Evolutionary conservation across 148 eudicot genomes (phyloP).

Genomic region (Agrostemma githago): DNA sequence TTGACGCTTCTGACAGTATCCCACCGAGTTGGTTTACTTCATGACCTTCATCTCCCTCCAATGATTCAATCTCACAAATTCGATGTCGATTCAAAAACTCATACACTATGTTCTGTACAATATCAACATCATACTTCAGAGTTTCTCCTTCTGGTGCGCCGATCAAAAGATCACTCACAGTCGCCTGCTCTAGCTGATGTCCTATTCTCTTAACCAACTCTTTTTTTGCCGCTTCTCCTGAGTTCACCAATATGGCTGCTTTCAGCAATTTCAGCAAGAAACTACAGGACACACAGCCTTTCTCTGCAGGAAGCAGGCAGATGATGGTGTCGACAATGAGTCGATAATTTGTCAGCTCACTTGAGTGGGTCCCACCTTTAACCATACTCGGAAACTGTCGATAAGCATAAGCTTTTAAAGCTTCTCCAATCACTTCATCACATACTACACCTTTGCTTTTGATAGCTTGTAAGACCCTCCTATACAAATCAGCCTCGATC

Average conservation of each 20-base stretch:
- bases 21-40: conserved; percentile 43
- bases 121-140: conserved; percentile 50
- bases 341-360: conserved; percentile 36
- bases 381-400: conserved; percentile 59
- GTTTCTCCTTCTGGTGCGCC: conserved; percentile 42
- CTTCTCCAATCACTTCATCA: conserved; percentile 79
- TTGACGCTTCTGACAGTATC: conserved; percentile 84
- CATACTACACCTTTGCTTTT: conserved; percentile 45
- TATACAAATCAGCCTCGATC: conserved; percentile 66
- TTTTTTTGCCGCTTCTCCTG: conserved; percentile 40
- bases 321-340: conserved; percentile 53
- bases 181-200: conserved; percentile 83
- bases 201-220: conserved; percentile 63
- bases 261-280: conserved; percentile 81
- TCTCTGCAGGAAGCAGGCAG: conserved; percentile 69
- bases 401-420: conserved; percentile 66
- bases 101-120: conserved; percentile 51
- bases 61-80: conserved; percentile 33
- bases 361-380: conserved; percentile 41
- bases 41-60: conserved; percentile 37
- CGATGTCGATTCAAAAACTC: conserved; percentile 58
- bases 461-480: conserved; percentile 48
- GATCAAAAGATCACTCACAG: conserved; percentile 65
- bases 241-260: conserved; percentile 48
- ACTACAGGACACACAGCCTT: conserved; percentile 70